phyloP scores from a whole-genome alignment of 257 asterid species.

The Solanum sejunctum region DNA sequence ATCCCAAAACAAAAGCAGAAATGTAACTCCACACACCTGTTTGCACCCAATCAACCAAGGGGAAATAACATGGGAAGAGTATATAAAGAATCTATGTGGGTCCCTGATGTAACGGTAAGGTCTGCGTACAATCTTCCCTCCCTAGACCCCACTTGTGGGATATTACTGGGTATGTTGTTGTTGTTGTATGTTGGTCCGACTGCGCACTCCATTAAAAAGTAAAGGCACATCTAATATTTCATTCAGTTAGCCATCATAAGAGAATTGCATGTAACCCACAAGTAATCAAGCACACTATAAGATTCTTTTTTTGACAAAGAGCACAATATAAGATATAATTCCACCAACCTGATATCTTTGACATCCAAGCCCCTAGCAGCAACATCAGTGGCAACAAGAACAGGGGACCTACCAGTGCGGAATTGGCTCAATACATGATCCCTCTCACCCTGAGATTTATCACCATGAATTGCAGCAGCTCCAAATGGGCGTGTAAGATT shows the following conservation, averaged over 20 bases:
- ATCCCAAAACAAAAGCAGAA: not conserved
- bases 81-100: not conserved
- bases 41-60: not conserved
- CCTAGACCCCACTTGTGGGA: no score
- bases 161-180: no score
- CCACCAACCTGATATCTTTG: constrained; percentile 78
- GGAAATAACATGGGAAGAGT: not conserved
- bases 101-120: no score
- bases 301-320: not conserved
- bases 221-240: not conserved
- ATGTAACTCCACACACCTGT: not conserved
- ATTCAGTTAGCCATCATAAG: not conserved
- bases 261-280: not conserved
- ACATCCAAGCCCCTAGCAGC: constrained; percentile 99
- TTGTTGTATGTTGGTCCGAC: not conserved
- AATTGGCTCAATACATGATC: constrained; percentile 85
- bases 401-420: constrained; percentile 71
- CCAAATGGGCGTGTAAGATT: constrained; percentile 60
- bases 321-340: not conserved
- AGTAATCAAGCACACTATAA: not conserved
- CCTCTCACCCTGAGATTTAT: constrained; percentile 92
- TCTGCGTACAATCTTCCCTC: no score
- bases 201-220: not conserved
- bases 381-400: constrained; percentile 98
- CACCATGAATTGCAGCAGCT: constrained; percentile 97